These are phyloP conservation scores for Jamesozyma lodderae DNA, from an alignment of 805 yeast genomes.

Conservation along the genomic window DNA sequence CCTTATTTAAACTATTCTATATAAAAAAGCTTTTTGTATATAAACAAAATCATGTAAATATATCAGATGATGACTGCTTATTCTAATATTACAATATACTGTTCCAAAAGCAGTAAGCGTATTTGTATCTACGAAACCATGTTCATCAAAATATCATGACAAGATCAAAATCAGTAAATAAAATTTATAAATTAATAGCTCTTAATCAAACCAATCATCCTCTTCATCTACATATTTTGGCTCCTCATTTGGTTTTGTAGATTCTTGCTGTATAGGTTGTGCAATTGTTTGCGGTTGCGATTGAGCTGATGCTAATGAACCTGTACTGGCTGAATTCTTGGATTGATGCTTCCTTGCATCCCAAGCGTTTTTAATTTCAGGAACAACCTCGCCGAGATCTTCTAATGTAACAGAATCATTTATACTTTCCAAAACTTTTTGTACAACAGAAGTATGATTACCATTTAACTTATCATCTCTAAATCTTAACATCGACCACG, in stretches of 20 bases:
- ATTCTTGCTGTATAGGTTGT: background rate
- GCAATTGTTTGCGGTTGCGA: constrained; percentile 2
- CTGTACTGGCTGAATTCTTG: background rate
- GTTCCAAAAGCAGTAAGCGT: too few relatives aligned
- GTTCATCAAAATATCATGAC: background rate
- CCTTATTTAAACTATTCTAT: too few relatives aligned
- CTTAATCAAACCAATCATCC: constrained; percentile 28
- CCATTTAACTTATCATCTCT: constrained; percentile 90
- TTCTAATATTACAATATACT: constrained; percentile 1
- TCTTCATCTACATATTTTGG: constrained; percentile 29
- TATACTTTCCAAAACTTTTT: constrained; percentile 74
- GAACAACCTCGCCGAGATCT: constrained; percentile 54
- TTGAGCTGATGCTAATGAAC: constrained; percentile 1
- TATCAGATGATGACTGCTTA: background rate
- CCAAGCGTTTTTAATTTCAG: constrained; percentile 54
- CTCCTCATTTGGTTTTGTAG: constrained; percentile 6
- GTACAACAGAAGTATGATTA: constrained; percentile 73
- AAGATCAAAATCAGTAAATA: too few relatives aligned
- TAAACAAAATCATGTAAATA: constrained; percentile 6
- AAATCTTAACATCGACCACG: constrained; percentile 81
- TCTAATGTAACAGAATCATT: constrained; percentile 77
- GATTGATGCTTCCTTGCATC: constrained; percentile 38
- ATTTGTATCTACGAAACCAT: background rate
- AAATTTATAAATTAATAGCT: too few relatives aligned
- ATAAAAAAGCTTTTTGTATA: background rate